phyloP scores from a whole-genome alignment of 1,284 basidiomycete species.

The Cryptococcus amylolentus region DNA sequence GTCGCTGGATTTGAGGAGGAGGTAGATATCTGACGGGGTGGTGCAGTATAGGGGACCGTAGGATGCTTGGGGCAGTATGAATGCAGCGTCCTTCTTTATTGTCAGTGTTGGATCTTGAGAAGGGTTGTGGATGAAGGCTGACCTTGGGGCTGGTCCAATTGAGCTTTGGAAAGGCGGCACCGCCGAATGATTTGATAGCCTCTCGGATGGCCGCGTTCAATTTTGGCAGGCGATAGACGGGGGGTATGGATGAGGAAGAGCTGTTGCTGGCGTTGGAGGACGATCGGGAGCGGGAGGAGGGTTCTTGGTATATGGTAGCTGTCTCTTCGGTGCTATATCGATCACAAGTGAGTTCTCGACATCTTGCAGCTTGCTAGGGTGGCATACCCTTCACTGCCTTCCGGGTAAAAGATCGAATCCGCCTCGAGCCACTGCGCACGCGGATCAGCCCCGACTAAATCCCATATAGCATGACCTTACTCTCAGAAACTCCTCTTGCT shows the following conservation, averaged over 20 bases:
- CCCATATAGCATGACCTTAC: slow-evolving; percentile 48
- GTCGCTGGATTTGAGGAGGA: slow-evolving; percentile 88
- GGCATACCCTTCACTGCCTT: slow-evolving; percentile 34
- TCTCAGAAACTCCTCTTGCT: slow-evolving; percentile 78
- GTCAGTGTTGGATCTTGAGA: neutral
- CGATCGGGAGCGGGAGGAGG: slow-evolving; percentile 3
- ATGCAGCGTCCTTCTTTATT: slow-evolving; percentile 71
- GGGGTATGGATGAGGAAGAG: slow-evolving; percentile 23
- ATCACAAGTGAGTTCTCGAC: neutral
- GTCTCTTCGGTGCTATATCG: neutral
- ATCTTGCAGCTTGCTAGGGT: neutral
- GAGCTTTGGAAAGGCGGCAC: slow-evolving; percentile 88
- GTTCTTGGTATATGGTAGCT: neutral
- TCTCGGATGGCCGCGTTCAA: slow-evolving; percentile 69
- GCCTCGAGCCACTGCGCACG: slow-evolving; percentile 27
- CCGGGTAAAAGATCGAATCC: slow-evolving; percentile 53
- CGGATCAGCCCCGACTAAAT: neutral
- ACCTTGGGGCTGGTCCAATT: slow-evolving; percentile 90
- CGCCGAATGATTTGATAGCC: slow-evolving; percentile 63
- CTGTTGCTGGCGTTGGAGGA: slow-evolving; percentile 1
- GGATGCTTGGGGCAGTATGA: slow-evolving; percentile 74
- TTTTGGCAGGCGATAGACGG: slow-evolving; percentile 59
- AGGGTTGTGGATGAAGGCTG: slow-evolving; percentile 20
- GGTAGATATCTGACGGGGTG: slow-evolving; percentile 83
- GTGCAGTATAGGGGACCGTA: slow-evolving; percentile 81